These are phyloP conservation scores for Naumovozyma baii DNA, from an alignment of 805 yeast species.

Conservation along the genomic window DNA sequence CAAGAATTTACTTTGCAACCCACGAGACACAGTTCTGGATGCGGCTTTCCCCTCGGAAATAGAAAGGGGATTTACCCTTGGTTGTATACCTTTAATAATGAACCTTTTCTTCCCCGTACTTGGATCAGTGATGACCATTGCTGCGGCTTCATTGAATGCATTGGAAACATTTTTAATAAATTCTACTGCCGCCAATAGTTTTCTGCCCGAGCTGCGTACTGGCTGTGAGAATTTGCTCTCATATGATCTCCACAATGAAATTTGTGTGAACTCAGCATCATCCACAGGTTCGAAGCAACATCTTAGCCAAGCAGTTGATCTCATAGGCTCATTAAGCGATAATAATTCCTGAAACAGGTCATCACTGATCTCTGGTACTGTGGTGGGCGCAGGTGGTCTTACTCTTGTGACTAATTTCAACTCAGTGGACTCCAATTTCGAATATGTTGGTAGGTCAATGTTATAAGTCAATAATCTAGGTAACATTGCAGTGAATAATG, in stretches of 20 bases:
- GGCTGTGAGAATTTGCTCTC: conserved; percentile 73
- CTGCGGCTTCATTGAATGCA: conserved; percentile 81
- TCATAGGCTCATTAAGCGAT: conserved; percentile 66
- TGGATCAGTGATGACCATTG: conserved; percentile 74
- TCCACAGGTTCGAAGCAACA: conserved; percentile 74
- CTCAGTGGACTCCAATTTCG: conserved; percentile 18
- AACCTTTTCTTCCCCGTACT: conserved; percentile 65
- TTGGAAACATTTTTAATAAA: conserved; percentile 88
- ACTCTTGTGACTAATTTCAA: conserved; percentile 44
- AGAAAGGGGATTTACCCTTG: conserved; percentile 53
- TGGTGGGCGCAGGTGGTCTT: conserved; percentile 52
- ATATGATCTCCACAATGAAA: conserved; percentile 90
- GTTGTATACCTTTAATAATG: conserved; percentile 89
- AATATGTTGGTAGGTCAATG: conserved; percentile 31
- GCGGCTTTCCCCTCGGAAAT: conserved; percentile 38
- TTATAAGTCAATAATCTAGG: conserved; percentile 52
- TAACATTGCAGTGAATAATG: conserved; percentile 47
- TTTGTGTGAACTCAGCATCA: conserved; percentile 85
- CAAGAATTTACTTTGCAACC: conserved; percentile 15
- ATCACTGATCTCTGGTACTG: conserved; percentile 51
- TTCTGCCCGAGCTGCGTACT: conserved; percentile 40
- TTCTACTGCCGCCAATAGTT: conserved; percentile 86
- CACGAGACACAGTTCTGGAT: conserved; percentile 21
- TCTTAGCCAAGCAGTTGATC: conserved; percentile 93
- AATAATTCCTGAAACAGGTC: conserved; percentile 52